A percentile compares a stretch with the other conserved stretches of the same genome.
Conservation (phyloP, 1,139 yeast species). For the Candida sp. region DNA sequence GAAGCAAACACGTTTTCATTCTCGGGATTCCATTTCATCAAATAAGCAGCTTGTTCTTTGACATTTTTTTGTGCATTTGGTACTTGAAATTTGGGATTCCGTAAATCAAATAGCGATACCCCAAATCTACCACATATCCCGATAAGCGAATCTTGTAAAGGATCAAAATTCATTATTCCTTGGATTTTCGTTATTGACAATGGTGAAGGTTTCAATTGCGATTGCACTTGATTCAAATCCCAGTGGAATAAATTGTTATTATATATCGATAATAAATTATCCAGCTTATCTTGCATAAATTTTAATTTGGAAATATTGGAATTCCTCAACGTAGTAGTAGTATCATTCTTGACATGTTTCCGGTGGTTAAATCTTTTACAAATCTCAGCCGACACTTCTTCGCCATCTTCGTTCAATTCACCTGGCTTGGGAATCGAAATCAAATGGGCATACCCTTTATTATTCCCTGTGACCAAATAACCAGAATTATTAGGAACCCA, state of each 20-base stretch:
- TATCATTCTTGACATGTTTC: slow-evolving; percentile 45
- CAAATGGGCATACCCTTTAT: slow-evolving; percentile 65
- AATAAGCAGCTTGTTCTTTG: slow-evolving; percentile 16
- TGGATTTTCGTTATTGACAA: slow-evolving; percentile 48
- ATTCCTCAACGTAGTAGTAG: slow-evolving; percentile 17
- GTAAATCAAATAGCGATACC: slow-evolving; percentile 63
- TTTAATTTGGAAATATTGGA: slow-evolving; percentile 25
- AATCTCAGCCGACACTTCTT: slow-evolving; percentile 60
- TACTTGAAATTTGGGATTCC: slow-evolving; percentile 35
- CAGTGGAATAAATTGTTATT: slow-evolving; percentile 66
- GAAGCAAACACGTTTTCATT: slow-evolving; percentile 65
- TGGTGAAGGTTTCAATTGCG: slow-evolving; percentile 41
- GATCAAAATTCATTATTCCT: slow-evolving; percentile 54
- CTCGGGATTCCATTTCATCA: slow-evolving; percentile 61
- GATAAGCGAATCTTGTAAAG: slow-evolving; percentile 28
- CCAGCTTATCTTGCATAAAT: slow-evolving; percentile 15
- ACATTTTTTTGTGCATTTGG: slow-evolving; percentile 17
- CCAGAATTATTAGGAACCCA: slow-evolving; percentile 50
- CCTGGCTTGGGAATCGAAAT: slow-evolving; percentile 60
- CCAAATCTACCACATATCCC: slow-evolving; percentile 73
- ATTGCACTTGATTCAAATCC: slow-evolving; percentile 60
- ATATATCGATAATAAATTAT: slow-evolving; percentile 50
- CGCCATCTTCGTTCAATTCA: slow-evolving; percentile 14
- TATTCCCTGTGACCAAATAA: slow-evolving; percentile 64
- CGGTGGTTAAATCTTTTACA: slow-evolving; percentile 72